Conservation (phyloP, 2,329 filamentous ascomycete species). For the Arthrobotrys musiformis region DNA sequence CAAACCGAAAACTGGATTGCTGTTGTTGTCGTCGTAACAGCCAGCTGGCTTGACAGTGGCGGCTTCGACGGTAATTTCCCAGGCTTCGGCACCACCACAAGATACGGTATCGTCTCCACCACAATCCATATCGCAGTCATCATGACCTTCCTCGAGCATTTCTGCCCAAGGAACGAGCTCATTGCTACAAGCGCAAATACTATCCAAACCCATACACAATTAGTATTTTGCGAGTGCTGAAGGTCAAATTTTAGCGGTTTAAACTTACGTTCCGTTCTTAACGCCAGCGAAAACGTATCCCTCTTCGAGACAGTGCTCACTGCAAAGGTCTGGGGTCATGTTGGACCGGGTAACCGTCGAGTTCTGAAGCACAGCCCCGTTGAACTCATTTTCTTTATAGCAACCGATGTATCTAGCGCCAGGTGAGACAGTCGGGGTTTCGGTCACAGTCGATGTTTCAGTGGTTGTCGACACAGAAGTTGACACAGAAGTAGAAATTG, state of each 20-base stretch:
- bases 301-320: background rate
- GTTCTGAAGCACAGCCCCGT: background rate
- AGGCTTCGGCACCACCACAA: conserved; percentile 14
- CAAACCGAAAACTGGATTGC: background rate
- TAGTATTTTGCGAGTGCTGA: background rate
- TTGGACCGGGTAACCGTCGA: no score
- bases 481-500: no score
- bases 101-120: background rate
- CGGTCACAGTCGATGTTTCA: background rate
- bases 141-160: background rate
- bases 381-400: conserved; percentile 14
- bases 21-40: conserved; percentile 24
- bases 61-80: conserved; percentile 10
- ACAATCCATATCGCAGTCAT: background rate
- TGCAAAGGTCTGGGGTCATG: conserved; percentile 9
- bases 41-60: background rate
- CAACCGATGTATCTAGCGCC: conserved; percentile 31
- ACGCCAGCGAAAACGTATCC: conserved; percentile 22
- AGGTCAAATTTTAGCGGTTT: background rate
- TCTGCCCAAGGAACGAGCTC: conserved; percentile 5
- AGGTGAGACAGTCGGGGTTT: background rate
- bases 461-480: background rate
- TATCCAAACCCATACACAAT: background rate
- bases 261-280: conserved; percentile 38
- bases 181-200: conserved; percentile 27